Evolutionary conservation across 495 filamentous ascomycete species (phyloP), one percentile per base, ranked within the genome.

Genomic region (Xylaria telfairii): DNA sequence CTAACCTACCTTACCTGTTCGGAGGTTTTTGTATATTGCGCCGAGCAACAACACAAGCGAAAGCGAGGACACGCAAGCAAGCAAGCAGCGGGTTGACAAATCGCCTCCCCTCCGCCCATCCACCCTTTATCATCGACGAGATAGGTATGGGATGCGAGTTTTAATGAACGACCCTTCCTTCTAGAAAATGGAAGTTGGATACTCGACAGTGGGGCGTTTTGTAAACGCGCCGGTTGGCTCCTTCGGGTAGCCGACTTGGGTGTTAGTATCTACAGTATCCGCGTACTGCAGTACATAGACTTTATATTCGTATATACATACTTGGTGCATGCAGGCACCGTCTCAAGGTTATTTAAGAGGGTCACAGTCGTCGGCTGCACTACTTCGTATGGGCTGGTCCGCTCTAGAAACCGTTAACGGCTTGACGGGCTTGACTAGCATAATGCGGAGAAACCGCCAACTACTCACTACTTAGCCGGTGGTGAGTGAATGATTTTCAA

Each of bases 41-140:
- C n/a, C n/a, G n/a, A n/a, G n/a, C n/a, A n/a, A n/a, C n/a, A n/a
- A n/a, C n/a, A n/a, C n/a, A n/a, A n/a, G n/a, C n/a, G n/a, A n/a
- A n/a, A n/a, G n/a, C n/a, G n/a, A n/a, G n/a, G n/a, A n/a, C n/a
- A n/a, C n/a, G n/a, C n/a, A n/a, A n/a, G n/a, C n/a, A n/a, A n/a
- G n/a, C n/a, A n/a, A n/a, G n/a, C n/a, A n/a, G n/a, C n/a, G n/a
- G 56, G 10, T 17, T 59, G 56, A 59, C 56, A 59, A 57, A 59
- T 59, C 5, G 17, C 56, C 30, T n/a, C n/a, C n/a, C n/a, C n/a
- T n/a, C n/a, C n/a, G n/a, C 12, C 56, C 30, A 9, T 19, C 56
- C 54, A 34, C 37, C 32, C 8, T 59, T 4, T 57, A 32, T 21
- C n/a, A 59, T 0, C 34, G 21, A 13, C 28, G 26, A 34, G 54